Percentiles rank a stretch among this genome's conserved stretches.
phyloP scores from a whole-genome alignment of 805 yeast species.

The Candida incommunis region DNA sequence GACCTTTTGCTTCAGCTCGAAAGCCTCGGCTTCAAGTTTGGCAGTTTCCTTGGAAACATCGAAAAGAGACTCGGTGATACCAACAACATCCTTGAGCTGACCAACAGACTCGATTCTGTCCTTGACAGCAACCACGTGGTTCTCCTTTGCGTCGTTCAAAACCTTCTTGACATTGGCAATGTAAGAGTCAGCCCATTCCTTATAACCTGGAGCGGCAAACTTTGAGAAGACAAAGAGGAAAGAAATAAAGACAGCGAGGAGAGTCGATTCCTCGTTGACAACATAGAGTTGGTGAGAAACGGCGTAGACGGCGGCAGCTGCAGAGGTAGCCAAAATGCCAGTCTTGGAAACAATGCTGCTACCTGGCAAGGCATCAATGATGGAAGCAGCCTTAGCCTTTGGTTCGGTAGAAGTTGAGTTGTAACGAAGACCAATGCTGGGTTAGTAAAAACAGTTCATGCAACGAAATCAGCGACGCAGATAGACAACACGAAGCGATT shows the following conservation, averaged over 20 bases:
- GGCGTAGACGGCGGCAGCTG: constrained; percentile 91
- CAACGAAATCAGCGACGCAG: too few relatives aligned
- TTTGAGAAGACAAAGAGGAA: constrained; percentile 67
- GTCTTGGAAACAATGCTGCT: constrained; percentile 78
- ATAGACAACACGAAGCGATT: too few relatives aligned
- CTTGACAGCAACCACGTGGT: constrained; percentile 87
- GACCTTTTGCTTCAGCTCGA: constrained; percentile 83
- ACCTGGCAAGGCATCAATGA: constrained; percentile 90
- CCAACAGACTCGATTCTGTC: constrained; percentile 80
- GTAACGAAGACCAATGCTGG: constrained; percentile 10
- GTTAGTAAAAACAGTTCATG: too few relatives aligned
- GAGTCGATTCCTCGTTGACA: constrained; percentile 84
- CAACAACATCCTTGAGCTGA: constrained; percentile 81
- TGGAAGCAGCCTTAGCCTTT: constrained; percentile 77
- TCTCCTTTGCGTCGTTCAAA: constrained; percentile 75
- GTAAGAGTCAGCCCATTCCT: constrained; percentile 84
- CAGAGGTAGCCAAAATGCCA: constrained; percentile 84
- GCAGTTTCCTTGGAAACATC: constrained; percentile 95
- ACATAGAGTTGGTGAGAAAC: constrained; percentile 87
- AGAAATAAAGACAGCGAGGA: constrained; percentile 67
- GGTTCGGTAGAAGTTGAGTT: constrained; percentile 43
- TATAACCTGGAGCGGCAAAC: constrained; percentile 86
- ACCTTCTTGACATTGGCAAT: constrained; percentile 66
- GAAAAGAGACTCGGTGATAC: constrained; percentile 81
- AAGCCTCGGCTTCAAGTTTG: constrained; percentile 84